A percentile compares a stretch with the other conserved stretches of the same genome.
Evolutionary conservation across 2,329 filamentous ascomycete species (phyloP).

Genomic region (Diaporthe ampelina): DNA sequence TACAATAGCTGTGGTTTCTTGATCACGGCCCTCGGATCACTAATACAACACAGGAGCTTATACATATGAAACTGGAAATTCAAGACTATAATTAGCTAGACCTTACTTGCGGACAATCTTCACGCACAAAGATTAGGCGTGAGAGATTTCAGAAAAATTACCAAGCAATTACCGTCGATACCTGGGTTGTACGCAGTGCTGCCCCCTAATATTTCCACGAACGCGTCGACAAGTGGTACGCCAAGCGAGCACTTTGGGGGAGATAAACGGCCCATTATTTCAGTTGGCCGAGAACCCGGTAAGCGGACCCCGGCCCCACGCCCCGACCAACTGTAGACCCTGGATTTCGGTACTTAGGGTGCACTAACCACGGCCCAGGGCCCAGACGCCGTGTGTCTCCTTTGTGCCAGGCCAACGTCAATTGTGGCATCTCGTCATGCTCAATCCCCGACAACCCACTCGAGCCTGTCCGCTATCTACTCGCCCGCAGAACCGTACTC

Average conservation of each 20-base stretch:
- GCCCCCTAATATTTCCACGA: too few species aligned
- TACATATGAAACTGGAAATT: too few species aligned
- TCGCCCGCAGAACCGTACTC: background rate
- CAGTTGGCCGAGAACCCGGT: slow-evolving; percentile 3
- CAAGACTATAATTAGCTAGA: too few species aligned
- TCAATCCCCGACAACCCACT: background rate
- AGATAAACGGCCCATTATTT: background rate
- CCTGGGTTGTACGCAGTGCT: too few species aligned
- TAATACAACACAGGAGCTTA: too few species aligned
- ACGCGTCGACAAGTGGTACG: background rate
- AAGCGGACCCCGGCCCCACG: slow-evolving; percentile 9
- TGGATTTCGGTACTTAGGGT: slow-evolving; percentile 19
- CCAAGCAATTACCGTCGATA: too few species aligned
- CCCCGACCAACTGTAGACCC: slow-evolving; percentile 4
- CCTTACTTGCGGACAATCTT: too few species aligned
- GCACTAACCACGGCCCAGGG: slow-evolving; percentile 11
- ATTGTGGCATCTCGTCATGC: slow-evolving; percentile 5
- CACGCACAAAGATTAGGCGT: too few species aligned
- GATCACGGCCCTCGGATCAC: too few species aligned
- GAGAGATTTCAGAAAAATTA: too few species aligned
- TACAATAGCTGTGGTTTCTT: too few species aligned
- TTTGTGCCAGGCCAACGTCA: slow-evolving; percentile 15
- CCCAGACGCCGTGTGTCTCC: background rate
- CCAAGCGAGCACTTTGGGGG: too few species aligned
- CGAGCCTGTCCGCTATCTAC: background rate